Percentiles rank a stretch among this genome's conserved stretches.
Conservation (phyloP, 108 stramenopile species). For the Epithemia pelagica region DNA sequence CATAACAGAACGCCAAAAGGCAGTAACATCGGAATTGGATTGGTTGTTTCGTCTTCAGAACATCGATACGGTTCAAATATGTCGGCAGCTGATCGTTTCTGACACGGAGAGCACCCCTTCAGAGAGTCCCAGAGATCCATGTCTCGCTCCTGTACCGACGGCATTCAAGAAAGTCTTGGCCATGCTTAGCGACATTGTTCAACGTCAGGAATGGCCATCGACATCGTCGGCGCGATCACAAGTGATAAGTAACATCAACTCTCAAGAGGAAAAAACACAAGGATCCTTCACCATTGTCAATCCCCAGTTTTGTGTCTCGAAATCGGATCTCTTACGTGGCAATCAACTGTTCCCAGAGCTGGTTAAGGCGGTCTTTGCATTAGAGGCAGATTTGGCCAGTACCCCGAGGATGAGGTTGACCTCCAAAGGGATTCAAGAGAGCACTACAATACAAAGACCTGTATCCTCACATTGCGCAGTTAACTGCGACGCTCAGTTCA, state of each 20-base stretch:
- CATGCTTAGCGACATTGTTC: constrained; percentile 33
- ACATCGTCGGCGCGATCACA: constrained; percentile 57
- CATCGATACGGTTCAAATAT: neutral
- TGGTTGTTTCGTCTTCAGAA: constrained; percentile 38
- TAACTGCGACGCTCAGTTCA: constrained; percentile 88
- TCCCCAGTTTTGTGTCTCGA: constrained; percentile 9
- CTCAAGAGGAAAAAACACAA: constrained; percentile 15
- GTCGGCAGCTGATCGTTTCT: constrained; percentile 5
- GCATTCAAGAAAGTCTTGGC: constrained; percentile 7
- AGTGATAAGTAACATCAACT: constrained; percentile 25
- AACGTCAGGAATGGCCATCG: constrained; percentile 47
- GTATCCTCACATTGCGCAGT: constrained; percentile 84
- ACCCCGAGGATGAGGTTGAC: neutral
- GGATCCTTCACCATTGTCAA: constrained; percentile 75
- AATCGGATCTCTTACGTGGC: constrained; percentile 26
- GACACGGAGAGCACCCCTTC: constrained; percentile 1
- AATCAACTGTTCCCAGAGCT: constrained; percentile 81
- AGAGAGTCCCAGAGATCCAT: no score
- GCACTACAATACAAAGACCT: constrained; percentile 6
- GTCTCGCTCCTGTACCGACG: neutral
- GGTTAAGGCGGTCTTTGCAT: constrained; percentile 60
- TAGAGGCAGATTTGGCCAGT: constrained; percentile 32
- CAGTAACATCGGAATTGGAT: neutral
- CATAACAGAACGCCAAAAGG: neutral
- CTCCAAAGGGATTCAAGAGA: neutral